These are phyloP conservation scores for Apiospora kogelbergensis DNA, from an alignment of 2,329 filamentous ascomycete species.

Conservation along the genomic window DNA sequence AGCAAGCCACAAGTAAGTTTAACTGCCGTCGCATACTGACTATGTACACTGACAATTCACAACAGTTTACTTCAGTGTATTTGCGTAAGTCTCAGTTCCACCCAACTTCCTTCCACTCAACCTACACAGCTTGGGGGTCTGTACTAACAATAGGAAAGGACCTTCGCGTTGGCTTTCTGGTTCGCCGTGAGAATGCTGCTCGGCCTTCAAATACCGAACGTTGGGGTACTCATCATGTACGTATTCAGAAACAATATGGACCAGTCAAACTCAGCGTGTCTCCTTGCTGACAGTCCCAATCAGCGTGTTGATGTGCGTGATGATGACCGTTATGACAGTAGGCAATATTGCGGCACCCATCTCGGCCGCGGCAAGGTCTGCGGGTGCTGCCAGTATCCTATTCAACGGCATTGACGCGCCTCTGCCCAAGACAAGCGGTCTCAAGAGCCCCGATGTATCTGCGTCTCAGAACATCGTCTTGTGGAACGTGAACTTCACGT, in stretches of 20 bases:
- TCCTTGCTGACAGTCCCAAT: background rate
- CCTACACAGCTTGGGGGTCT: background rate
- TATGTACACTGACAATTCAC: slow-evolving; percentile 15
- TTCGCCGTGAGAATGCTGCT: slow-evolving; percentile 28
- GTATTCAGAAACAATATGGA: background rate
- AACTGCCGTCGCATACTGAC: background rate
- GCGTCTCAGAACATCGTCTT: slow-evolving; percentile 30
- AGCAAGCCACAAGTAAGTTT: slow-evolving; percentile 28
- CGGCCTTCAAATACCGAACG: slow-evolving; percentile 36
- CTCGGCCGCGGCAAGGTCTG: background rate
- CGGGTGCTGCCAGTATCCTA: background rate
- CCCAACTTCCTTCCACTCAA: background rate
- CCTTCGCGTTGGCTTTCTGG: slow-evolving; percentile 32
- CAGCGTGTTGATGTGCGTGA: slow-evolving; percentile 9
- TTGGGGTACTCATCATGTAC: slow-evolving; percentile 28
- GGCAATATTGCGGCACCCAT: background rate
- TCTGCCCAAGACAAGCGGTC: slow-evolving; percentile 30
- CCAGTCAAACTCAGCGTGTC: background rate
- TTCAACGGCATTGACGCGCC: slow-evolving; percentile 4
- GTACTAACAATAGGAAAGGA: slow-evolving; percentile 23
- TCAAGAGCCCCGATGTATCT: slow-evolving; percentile 47
- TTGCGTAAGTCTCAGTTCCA: slow-evolving; percentile 19
- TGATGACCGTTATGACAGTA: slow-evolving; percentile 3
- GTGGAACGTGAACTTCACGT: slow-evolving; percentile 44
- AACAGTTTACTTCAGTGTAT: slow-evolving; percentile 31